Evolutionary conservation across 2,329 filamentous ascomycete species (phyloP).

Genomic region (Aureobasidium sp.): DNA sequence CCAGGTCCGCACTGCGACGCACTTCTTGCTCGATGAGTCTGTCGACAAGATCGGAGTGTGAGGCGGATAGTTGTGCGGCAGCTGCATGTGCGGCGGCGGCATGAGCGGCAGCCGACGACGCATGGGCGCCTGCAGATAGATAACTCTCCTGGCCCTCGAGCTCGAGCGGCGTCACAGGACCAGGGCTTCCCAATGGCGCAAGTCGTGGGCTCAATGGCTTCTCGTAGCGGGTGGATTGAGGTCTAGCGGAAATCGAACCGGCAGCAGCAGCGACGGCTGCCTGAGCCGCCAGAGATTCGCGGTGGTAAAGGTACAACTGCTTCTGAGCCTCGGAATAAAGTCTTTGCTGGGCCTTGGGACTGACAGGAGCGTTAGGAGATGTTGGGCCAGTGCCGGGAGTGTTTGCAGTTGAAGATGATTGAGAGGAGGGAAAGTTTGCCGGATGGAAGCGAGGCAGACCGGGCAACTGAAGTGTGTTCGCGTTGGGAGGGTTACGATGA

Average conservation of each 20-base stretch:
- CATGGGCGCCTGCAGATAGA: conserved; percentile 38
- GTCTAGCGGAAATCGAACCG: conserved; percentile 15
- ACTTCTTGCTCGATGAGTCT: conserved; percentile 42
- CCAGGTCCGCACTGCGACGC: conserved; percentile 22
- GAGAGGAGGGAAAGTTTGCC: conserved; percentile 40
- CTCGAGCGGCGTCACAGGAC: conserved; percentile 47
- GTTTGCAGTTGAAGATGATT: conserved; percentile 29
- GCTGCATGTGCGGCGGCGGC: conserved; percentile 11
- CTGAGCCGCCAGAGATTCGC: conserved; percentile 30
- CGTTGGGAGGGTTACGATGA: conserved; percentile 29
- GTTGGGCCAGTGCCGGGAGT: conserved; percentile 34
- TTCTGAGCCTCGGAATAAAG: conserved; percentile 44
- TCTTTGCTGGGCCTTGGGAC: conserved; percentile 37
- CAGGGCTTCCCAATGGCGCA: conserved; percentile 44
- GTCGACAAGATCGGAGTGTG: conserved; percentile 38
- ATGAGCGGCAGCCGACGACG: conserved; percentile 18
- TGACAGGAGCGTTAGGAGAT: conserved; percentile 36
- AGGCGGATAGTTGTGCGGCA: background rate
- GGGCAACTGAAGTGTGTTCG: conserved; percentile 37
- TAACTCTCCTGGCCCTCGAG: conserved; percentile 41
- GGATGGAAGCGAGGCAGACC: conserved; percentile 47
- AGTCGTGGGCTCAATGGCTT: conserved; percentile 44
- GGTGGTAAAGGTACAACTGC: conserved; percentile 44
- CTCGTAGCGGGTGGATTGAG: conserved; percentile 15
- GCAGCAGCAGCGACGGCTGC: conserved; percentile 22